Evolutionary conservation across 495 filamentous ascomycete genomes (phyloP).

Genomic region (Hypoxylon fuscum): DNA sequence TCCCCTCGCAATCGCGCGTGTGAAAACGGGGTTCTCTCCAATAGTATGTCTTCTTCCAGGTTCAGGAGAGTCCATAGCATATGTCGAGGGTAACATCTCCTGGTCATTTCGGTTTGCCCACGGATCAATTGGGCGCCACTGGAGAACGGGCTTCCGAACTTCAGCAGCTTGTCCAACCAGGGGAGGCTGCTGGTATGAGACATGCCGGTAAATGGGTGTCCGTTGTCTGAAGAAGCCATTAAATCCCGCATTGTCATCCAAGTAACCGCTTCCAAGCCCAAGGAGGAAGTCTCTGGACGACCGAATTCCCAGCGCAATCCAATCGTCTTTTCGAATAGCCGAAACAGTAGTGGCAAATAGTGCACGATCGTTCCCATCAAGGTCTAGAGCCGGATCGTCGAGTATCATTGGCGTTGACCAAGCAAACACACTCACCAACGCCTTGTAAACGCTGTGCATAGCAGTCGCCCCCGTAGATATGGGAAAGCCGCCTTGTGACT

Average conservation of each 20-base stretch:
- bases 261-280: constrained; percentile 54
- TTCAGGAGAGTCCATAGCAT: constrained; percentile 46
- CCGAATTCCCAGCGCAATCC: constrained; percentile 52
- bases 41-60: constrained; percentile 58
- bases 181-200: constrained; percentile 47
- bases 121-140: constrained; percentile 52
- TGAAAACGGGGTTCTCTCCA: constrained; percentile 55
- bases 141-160: constrained; percentile 52
- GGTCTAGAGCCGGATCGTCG: constrained; percentile 47
- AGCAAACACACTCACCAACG: constrained; percentile 52
- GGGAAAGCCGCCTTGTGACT: constrained; percentile 42
- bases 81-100: constrained; percentile 42
- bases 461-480: constrained; percentile 43
- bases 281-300: constrained; percentile 56
- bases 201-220: constrained; percentile 46
- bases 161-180: constrained; percentile 45
- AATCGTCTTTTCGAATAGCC: constrained; percentile 52
- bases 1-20: constrained; percentile 47
- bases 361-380: constrained; percentile 48
- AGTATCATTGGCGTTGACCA: constrained; percentile 55
- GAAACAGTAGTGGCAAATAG: constrained; percentile 44
- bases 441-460: constrained; percentile 60
- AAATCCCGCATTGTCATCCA: constrained; percentile 48
- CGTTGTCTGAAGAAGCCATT: constrained; percentile 57
- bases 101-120: constrained; percentile 47